phyloP scores from a whole-genome alignment of 495 filamentous ascomycete species.

The Acidomyces sp. region DNA sequence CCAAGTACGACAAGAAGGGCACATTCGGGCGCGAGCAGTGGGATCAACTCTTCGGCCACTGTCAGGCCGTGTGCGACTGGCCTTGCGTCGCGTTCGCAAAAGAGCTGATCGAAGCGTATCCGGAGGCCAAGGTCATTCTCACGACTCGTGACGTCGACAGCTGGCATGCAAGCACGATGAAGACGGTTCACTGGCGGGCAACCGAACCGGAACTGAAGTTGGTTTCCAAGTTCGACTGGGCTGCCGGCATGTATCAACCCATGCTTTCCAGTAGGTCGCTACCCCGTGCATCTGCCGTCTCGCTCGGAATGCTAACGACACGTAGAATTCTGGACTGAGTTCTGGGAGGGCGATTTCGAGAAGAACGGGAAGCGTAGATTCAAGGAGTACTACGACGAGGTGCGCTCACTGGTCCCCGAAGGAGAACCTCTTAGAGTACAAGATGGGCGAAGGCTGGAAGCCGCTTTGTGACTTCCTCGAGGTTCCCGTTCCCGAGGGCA shows the following conservation, averaged over 20 bases:
- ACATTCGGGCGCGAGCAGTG: conserved; percentile 51
- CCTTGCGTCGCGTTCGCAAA: conserved; percentile 52
- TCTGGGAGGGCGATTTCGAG: conserved; percentile 27
- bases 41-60: conserved; percentile 54
- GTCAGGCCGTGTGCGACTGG: conserved; percentile 54
- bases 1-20: conserved; percentile 49
- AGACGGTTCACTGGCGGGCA: conserved; percentile 27
- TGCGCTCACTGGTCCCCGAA: conserved; percentile 24
- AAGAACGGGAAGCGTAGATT: conserved; percentile 25
- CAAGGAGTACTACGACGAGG: conserved; percentile 24
- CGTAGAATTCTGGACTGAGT: conserved; percentile 22
- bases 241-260: conserved; percentile 26
- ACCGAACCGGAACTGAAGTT: conserved; percentile 26
- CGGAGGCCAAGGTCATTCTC: conserved; percentile 56
- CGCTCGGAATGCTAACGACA: conserved; percentile 1
- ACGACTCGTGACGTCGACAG: conserved; percentile 48
- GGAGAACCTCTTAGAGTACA: conserved; percentile 51
- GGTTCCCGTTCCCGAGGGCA: conserved; percentile 41
- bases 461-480: conserved; percentile 56
- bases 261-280: conserved; percentile 21
- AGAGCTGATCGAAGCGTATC: conserved; percentile 56
- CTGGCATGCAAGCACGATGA: conserved; percentile 40
- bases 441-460: conserved; percentile 52
- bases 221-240: conserved; percentile 25
- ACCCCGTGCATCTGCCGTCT: neutral